phyloP scores from a whole-genome alignment of 148 eudicot species.

The Drosera capensis region DNA sequence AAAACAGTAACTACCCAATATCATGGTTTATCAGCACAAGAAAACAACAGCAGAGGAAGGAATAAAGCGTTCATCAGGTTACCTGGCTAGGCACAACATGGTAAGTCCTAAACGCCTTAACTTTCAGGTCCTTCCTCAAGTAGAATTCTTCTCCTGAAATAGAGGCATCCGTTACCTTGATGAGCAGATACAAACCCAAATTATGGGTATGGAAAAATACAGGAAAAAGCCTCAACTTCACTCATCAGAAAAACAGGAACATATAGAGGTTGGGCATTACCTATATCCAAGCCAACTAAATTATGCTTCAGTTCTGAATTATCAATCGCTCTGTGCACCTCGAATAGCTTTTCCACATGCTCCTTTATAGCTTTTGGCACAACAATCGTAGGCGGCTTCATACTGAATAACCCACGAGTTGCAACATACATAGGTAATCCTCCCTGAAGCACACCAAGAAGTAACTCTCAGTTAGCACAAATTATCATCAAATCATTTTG shows the following conservation, averaged over 20 bases:
- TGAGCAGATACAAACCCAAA: background rate
- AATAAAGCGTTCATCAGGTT: no score
- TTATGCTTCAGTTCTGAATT: slow-evolving; percentile 73
- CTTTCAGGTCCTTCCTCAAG: slow-evolving; percentile 68
- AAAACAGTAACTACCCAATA: background rate
- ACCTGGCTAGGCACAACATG: slow-evolving; percentile 87
- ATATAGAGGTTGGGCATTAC: slow-evolving; percentile 24
- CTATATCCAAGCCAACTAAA: slow-evolving; percentile 59
- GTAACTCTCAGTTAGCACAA: background rate
- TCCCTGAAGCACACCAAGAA: slow-evolving; percentile 32
- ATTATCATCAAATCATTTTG: no score
- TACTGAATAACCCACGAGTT: slow-evolving; percentile 67
- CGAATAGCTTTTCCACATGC: slow-evolving; percentile 62
- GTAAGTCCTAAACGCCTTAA: slow-evolving; percentile 68
- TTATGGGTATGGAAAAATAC: background rate
- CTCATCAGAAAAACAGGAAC: no score
- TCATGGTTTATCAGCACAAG: no score
- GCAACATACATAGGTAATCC: slow-evolving; percentile 96
- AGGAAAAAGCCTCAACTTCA: no score
- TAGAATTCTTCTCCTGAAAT: slow-evolving; percentile 59
- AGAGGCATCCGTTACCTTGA: background rate
- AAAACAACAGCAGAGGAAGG: no score
- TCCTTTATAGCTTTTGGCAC: slow-evolving; percentile 61
- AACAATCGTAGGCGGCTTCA: slow-evolving; percentile 83
- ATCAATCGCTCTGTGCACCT: slow-evolving; percentile 83